Evolutionary conservation across 1,284 basidiomycete genomes (phyloP), one percentile per base, ranked within the genome.

Genomic region (Inonotus obliquus): DNA sequence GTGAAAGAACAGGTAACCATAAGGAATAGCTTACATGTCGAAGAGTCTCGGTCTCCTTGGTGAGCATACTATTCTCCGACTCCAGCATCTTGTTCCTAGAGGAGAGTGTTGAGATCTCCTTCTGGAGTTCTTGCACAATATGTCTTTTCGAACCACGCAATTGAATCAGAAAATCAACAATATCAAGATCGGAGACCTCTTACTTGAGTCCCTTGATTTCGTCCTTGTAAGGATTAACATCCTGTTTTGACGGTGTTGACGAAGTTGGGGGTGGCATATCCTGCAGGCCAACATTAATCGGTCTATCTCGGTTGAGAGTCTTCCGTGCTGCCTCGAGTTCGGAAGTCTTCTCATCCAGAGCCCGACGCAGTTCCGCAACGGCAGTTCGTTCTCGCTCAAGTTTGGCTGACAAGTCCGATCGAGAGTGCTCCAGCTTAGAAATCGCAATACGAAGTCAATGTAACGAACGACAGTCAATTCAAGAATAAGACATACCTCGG

Each of bases 61-160:
- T 72, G 54, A 95, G 76, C 35, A 91, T 76, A 63, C 81, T 80
- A 66, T 93, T 91, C 76, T 96, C 93, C 9, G 83, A 80, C 70
- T 92, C 85, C 37, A 93, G 74, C 44, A 87, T 72, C 69, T 89
- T 90, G 72, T 84, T 86, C 66, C 81, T 80, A 63, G 89, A 84
- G 23, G 79, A 75, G 9, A 85, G 73, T n/a, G 80, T 75, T 3
- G 83, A 72, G 67, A 86, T 92, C 75, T 96, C 94, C 67, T 90
- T 87, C 70, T 91, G 90, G 49, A 96, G 78, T 69, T 94, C 90
- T 69, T 92, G 88, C 27, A 96, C 85, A 67, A 97, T 92, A 70
- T 93, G 89, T 72, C 89, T 92, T 67, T 13, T 4, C 61, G 58
- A 37, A 14, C 55, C 21, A 63, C 39, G 23, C 19, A 60, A 45